These are phyloP conservation scores for Magnaporthiopsis rhizophila DNA, from an alignment of 2,329 filamentous ascomycete species.

Conservation along the genomic window DNA sequence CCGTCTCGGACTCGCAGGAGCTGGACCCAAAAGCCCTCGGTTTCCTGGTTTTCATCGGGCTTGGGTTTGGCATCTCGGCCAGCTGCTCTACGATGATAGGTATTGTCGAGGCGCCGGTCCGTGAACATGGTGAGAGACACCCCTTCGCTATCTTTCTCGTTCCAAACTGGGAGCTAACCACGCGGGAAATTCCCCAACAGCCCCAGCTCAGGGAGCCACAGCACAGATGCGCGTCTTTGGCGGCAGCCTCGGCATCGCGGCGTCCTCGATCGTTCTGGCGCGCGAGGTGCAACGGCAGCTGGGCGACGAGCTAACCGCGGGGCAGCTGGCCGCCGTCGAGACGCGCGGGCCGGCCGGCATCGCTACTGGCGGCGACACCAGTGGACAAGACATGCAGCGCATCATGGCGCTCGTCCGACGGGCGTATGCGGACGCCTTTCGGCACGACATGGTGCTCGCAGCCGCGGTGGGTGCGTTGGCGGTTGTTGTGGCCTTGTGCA, in stretches of 20 bases:
- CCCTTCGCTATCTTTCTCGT: background rate
- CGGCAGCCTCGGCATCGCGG: slow-evolving; percentile 46
- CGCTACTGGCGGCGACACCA: background rate
- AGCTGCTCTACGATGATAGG: slow-evolving; percentile 39
- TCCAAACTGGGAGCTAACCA: background rate
- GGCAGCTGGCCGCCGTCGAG: slow-evolving; percentile 19
- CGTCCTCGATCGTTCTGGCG: slow-evolving; percentile 39
- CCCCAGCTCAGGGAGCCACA: slow-evolving; percentile 43
- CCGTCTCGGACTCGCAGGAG: slow-evolving; percentile 22
- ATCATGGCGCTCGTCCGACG: slow-evolving; percentile 26
- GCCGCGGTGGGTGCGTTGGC: slow-evolving; percentile 31
- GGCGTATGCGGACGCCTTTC: slow-evolving; percentile 37
- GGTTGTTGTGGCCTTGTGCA: slow-evolving; percentile 30
- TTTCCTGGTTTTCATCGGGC: slow-evolving; percentile 41
- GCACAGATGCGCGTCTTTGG: slow-evolving; percentile 44
- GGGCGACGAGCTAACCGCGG: slow-evolving; percentile 18
- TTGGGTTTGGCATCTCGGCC: slow-evolving; percentile 43
- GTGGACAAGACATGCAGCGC: slow-evolving; percentile 8
- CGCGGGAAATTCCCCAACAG: slow-evolving; percentile 21
- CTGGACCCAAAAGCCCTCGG: slow-evolving; percentile 39
- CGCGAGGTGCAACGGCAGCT: slow-evolving; percentile 23
- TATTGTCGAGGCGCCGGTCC: slow-evolving; percentile 30
- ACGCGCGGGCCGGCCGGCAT: slow-evolving; percentile 15
- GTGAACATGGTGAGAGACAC: slow-evolving; percentile 35
- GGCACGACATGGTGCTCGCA: slow-evolving; percentile 37